Base-by-base conservation (phyloP, 2,329 filamentous ascomycete species). In the Fusarium lateritium region DNA sequence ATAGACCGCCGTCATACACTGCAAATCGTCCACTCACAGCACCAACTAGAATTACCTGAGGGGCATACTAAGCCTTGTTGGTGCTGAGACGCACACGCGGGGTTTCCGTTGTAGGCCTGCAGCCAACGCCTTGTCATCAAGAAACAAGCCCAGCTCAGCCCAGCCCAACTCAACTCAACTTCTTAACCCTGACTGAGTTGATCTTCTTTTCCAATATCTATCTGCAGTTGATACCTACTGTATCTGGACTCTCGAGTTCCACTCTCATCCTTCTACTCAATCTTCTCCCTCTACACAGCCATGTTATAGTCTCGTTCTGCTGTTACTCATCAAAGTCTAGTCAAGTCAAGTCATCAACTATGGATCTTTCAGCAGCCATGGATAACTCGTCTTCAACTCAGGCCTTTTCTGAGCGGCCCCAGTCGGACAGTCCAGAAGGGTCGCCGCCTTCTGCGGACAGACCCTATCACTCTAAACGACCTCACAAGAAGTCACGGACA, bases 401-500 rank as follows among this genome's bases (percentile, higher is more conserved):
- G 15, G 15, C 21, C 39, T 46, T 34, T 46, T 33, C 28, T 39
- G 52, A 60, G 22, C 64, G 47, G 13, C 42, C 28, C 26, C 65
- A 68, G 19, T 40, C 56, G 15, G 61, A 63, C 28, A 47, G 65
- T 21, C 36, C 66, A n/a, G 66, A 67, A 36, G 66, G 47, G 53
- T 65, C 63, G 24, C 44, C 47, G 28, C 46, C 67, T 45, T 33
- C 56, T 22, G 45, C 33, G 28, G 54, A 70, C 26, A 70, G 57
- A 72, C 75, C 77, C 4, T 81, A 78, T 51, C 78, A 80, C 62
- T 56, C 77, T 26, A 88, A 88, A 73, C 81, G 85, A 13, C 84
- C 85, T 47, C 86, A 88, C 74, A 84, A 80, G 67, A 88, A 88
- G 75, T 86, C 85, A 2, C 79, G 86, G 31, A 78, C 80, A 4